Conservation (phyloP, 2,329 filamentous ascomycete genomes). For the Exophiala aquamarina region DNA sequence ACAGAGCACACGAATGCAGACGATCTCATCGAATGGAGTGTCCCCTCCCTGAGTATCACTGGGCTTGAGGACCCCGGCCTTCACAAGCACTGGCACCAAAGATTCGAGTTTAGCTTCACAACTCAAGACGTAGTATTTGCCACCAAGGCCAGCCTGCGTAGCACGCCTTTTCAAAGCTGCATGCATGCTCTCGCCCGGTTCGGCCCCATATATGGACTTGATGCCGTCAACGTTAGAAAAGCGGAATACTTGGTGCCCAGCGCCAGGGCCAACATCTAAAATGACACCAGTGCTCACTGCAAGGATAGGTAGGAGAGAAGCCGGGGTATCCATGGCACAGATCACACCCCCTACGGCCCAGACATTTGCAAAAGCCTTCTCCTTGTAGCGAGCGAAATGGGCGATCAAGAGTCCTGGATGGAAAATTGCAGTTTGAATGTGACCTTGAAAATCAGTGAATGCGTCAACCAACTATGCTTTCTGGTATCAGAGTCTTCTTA, state of each 20-base stretch:
- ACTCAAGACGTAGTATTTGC: slow-evolving; percentile 51
- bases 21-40: slow-evolving; percentile 57
- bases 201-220: slow-evolving; percentile 52
- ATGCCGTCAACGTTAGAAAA: slow-evolving; percentile 39
- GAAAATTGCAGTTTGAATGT: slow-evolving; percentile 10
- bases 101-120: slow-evolving; percentile 48
- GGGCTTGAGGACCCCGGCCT: slow-evolving; percentile 37
- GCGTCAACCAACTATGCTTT: too few species aligned
- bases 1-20: slow-evolving; percentile 55
- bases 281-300: slow-evolving; percentile 7
- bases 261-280: slow-evolving; percentile 10
- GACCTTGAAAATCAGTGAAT: too few species aligned
- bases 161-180: slow-evolving; percentile 39
- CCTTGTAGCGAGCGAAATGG: slow-evolving; percentile 6
- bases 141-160: slow-evolving; percentile 40
- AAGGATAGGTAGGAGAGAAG: slow-evolving; percentile 5
- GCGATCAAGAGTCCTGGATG: slow-evolving; percentile 5
- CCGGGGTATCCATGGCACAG: slow-evolving; percentile 5
- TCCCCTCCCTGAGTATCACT: slow-evolving; percentile 33
- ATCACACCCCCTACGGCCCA: slow-evolving; percentile 11
- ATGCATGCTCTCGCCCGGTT: slow-evolving; percentile 52
- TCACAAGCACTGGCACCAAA: slow-evolving; percentile 45
- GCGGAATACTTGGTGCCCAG: slow-evolving; percentile 9
- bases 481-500: slow-evolving; percentile 1
- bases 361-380: slow-evolving; percentile 10